Base-by-base conservation (phyloP, 805 yeast genomes). In the Starmerella ratchasimensis region DNA sequence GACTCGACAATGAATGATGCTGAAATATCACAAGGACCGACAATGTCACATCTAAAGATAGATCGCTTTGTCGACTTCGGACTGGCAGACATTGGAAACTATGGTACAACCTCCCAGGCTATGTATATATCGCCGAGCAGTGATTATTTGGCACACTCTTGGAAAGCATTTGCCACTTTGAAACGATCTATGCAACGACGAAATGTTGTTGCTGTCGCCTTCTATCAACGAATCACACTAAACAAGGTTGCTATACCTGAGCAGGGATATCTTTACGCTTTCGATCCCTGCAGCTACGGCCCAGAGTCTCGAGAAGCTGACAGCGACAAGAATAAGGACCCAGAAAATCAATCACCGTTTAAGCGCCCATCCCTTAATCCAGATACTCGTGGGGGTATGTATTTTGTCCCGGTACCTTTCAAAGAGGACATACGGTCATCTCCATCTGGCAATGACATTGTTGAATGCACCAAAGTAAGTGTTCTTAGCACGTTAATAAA, bases 381-480 rank as follows among this genome's bases (percentile, higher is more conserved):
- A 2, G 27, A 8, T 5, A 14, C 43, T 1, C 17, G 21, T 0
- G 74, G 79, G 39, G 95, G 95, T 0, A 70, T 88, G 44, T 73
- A 76, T 34, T 55, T 84, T 39, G 65, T 79, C 7, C 64, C 67
- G 22, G 48, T 80, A 17, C 95, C 97, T 1, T 79, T 70, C 63
- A 58, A 71, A 13, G 93, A 83, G 47, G 88, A 82, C 53, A 57
- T 83, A 3, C 63, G 96, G 36, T 64, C 69, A 24, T 55, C 72
- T 3, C 95, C 96, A 0, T 28, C 33, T 20, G 39, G 15, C 13
- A 17, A 27, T 42, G 3, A 49, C 37, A 2, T 49, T 47, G 41
- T 25, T 45, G 5, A 7, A 6, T 18, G 7, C 11, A 14, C 14
- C 17, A 4, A 14, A 28, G 20, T 5, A 28, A 16, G 14, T 37